A percentile compares a stretch with the other conserved stretches of the same genome.
These are phyloP conservation scores for Calvatia gigantea DNA, from an alignment of 768 basidiomycete genomes.

Conservation along the genomic window DNA sequence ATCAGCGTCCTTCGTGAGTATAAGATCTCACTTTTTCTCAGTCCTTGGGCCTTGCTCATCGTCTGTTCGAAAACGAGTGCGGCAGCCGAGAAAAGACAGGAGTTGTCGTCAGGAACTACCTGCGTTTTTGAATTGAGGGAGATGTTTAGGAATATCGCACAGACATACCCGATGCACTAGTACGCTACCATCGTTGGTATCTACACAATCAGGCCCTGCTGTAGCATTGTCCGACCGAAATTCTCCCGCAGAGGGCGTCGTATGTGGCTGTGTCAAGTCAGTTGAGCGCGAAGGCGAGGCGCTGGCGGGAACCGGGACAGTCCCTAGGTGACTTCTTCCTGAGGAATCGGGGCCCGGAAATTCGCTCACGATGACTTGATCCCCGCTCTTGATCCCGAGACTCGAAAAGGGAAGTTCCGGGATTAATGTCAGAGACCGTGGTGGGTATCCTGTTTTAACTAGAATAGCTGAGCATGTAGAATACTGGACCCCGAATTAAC, in stretches of 20 bases:
- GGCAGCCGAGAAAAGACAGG: slow-evolving; percentile 87
- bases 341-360: slow-evolving; percentile 5
- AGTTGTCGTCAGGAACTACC: slow-evolving; percentile 97
- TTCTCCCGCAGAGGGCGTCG: slow-evolving; percentile 14
- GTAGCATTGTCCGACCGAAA: slow-evolving; percentile 6
- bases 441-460: slow-evolving; percentile 86
- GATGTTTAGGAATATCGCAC: not conserved
- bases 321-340: not conserved
- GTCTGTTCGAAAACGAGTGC: slow-evolving; percentile 85
- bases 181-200: slow-evolving; percentile 52
- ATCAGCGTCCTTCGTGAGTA: not conserved
- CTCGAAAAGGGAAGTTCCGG: slow-evolving; percentile 74
- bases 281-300: not conserved
- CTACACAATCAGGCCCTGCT: slow-evolving; percentile 55
- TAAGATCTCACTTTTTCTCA: slow-evolving; percentile 64
- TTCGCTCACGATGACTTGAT: slow-evolving; percentile 74
- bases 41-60: slow-evolving; percentile 60
- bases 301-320: slow-evolving; percentile 14
- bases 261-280: not conserved
- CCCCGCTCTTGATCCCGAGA: slow-evolving; percentile 73
- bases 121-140: slow-evolving; percentile 21
- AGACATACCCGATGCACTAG: slow-evolving; percentile 66
- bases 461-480: not conserved
- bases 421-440: slow-evolving; percentile 62
- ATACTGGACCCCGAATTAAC: slow-evolving; percentile 24